Evolutionary conservation across 2,329 filamentous ascomycete species (phyloP), one percentile per base, ranked within the genome.

Genomic region (Mollisia scopiformis): DNA sequence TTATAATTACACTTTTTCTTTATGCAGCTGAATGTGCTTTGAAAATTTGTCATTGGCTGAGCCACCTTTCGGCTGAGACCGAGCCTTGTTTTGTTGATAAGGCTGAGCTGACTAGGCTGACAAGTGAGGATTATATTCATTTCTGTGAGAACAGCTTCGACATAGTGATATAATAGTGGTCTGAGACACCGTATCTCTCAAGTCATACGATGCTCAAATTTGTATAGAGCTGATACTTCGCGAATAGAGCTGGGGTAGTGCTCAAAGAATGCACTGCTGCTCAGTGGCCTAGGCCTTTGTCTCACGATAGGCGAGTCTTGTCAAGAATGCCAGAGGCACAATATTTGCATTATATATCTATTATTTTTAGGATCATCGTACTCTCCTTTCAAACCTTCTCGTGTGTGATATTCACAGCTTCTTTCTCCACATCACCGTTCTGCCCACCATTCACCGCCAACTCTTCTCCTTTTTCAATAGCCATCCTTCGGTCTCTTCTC

Each of bases 31-130:
- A 35, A 53, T 35, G 21, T 43, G 8, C 11, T 23, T 51, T 19
- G 30, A 16, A 56, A 19, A 23, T 33, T 39, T 46, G 28, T 35
- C 31, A 58, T 58, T 58, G 55, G 49, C 49, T 52, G 23, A 19
- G 16, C 35, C 31, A 30, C 25, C 47, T 52, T 27, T 57, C 55
- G 55, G 55, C 46, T 51, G 47, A 52, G 25, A 30, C 10, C n/a
- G 11, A 47, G 23, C 28, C 54, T 46, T 37, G 8, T 25, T 27
- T 58, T 28, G 35, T 30, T 41, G 31, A 49, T 51, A 58, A 53
- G 56, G 56, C 56, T 58, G 56, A 58, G 46, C 23, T 28, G 35
- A 52, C 35, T 53, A 52, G 49, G 47, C 56, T 53, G 35, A 52
- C 30, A 52, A 25, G 25, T 2, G 25, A 31, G 23, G 23, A 19